These are phyloP conservation scores for Brassica rapa DNA, from an alignment of 345 rosid genomes.

Conservation along the genomic window DNA sequence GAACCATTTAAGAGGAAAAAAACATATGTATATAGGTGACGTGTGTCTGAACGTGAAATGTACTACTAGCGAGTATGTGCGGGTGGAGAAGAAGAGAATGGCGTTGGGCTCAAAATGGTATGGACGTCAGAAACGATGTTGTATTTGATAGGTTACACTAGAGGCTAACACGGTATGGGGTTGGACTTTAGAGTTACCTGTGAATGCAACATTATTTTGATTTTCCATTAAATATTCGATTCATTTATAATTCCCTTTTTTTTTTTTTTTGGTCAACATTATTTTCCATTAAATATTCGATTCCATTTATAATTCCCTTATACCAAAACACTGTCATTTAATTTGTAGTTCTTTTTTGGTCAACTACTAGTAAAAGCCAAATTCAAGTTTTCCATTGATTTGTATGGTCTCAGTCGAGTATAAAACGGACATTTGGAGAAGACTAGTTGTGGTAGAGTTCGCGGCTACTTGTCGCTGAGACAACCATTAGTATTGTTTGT, in stretches of 20 bases:
- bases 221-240: slow-evolving; percentile 9
- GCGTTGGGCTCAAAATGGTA: slow-evolving; percentile 36
- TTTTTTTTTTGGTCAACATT: too few species aligned
- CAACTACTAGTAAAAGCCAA: slow-evolving; percentile 17
- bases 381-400: slow-evolving; percentile 18
- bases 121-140: slow-evolving; percentile 31
- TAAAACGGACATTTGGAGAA: slow-evolving; percentile 19
- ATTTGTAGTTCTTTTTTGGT: background rate
- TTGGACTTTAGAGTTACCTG: background rate
- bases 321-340: background rate
- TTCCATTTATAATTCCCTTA: slow-evolving; percentile 5
- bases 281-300: slow-evolving; percentile 7
- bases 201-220: slow-evolving; percentile 29
- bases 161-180: slow-evolving; percentile 25
- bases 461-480: slow-evolving; percentile 18
- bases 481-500: slow-evolving; percentile 4
- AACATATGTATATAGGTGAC: background rate
- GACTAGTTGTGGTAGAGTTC: slow-evolving; percentile 14
- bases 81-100: background rate
- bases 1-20: slow-evolving; percentile 13
- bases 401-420: slow-evolving; percentile 1
- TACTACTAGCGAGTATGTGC: background rate
- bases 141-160: slow-evolving; percentile 19
- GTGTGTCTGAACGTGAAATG: background rate
- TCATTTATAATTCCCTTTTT: slow-evolving; percentile 9